Base-by-base conservation (phyloP, 441 rosid species). In the Francoa sonchifolia region DNA sequence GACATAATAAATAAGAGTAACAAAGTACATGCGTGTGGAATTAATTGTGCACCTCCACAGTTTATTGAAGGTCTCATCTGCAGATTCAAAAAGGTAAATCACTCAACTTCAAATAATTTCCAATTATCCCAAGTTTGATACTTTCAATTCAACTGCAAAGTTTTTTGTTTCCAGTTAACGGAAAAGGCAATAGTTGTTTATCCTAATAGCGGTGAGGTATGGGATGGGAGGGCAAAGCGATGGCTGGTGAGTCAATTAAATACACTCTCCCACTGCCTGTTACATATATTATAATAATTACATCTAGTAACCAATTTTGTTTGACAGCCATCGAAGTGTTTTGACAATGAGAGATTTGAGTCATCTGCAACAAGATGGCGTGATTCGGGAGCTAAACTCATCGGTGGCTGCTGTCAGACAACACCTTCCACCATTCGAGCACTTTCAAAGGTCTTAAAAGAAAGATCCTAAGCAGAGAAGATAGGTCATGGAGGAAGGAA, bases 201-300 rank as follows among this genome's bases (percentile, higher is more conserved):
- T 63, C 94, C 97, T 0, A 87, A 87, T 34, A 87, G 97, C 1
- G 97, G 97, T 4, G 94, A 80, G 62, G 73, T 76, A 31, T 82
- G 86, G 92, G 97, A 87, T 54, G 94, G 94, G 33, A 71, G 61
- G 55, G 82, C 80, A 2, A 82, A 82, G 55, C 74, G 63, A 58
- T 87, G 94, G 94, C 75, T 77, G 94, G 97, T 87, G 54, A 58
- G 82, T 59, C 12, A 20, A 12, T 26, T n/a, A n/a, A n/a, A n/a
- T n/a, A n/a, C 35, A 50, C 14, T 62, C 8, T 19, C 23, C 11
- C 21, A 8, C 13, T 22, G 9, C n/a, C n/a, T n/a, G n/a, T n/a
- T n/a, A n/a, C n/a, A n/a, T n/a, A n/a, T n/a, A n/a, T n/a, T n/a
- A n/a, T n/a, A n/a, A n/a, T n/a, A n/a, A n/a, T n/a, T n/a, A n/a